Conservation (phyloP, 2,329 filamentous ascomycete species). For the Phaeosphaeria sp. region DNA sequence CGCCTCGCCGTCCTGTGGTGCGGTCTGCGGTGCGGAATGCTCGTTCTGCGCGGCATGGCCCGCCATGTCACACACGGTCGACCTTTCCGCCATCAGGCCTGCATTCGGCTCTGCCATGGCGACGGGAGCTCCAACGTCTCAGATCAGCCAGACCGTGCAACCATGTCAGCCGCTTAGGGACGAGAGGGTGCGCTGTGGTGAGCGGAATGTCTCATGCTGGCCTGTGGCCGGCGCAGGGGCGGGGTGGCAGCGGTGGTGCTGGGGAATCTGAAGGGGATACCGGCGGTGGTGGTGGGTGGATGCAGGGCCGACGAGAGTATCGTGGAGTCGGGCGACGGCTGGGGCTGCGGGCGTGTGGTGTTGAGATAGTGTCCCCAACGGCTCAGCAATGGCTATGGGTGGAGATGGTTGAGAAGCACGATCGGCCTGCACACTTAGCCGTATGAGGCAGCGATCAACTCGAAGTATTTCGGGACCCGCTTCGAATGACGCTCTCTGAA, state of each 20-base stretch:
- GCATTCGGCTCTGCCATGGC: slow-evolving; percentile 39
- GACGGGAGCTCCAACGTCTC: slow-evolving; percentile 31
- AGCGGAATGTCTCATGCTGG: slow-evolving; percentile 39
- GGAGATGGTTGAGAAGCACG: slow-evolving; percentile 21
- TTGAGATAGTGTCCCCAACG: slow-evolving; percentile 4
- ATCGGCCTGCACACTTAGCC: slow-evolving; percentile 21
- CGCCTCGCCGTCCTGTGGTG: slow-evolving; percentile 9
- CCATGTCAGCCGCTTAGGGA: slow-evolving; percentile 36
- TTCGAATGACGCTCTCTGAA: slow-evolving; percentile 19
- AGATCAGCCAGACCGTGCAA: slow-evolving; percentile 38
- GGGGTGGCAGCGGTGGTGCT: neutral
- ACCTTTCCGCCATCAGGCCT: slow-evolving; percentile 32
- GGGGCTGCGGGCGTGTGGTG: neutral
- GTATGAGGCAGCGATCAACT: slow-evolving; percentile 18
- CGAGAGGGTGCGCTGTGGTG: slow-evolving; percentile 14
- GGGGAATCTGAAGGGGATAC: neutral
- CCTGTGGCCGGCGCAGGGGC: slow-evolving; percentile 11
- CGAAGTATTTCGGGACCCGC: slow-evolving; percentile 18
- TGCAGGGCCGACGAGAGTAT: neutral
- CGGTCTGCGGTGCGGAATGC: slow-evolving; percentile 11
- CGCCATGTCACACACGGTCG: slow-evolving; percentile 35
- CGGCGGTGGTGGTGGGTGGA: neutral
- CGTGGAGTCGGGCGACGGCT: neutral
- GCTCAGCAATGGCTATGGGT: slow-evolving; percentile 1
- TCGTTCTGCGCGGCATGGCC: slow-evolving; percentile 13